Conservation (phyloP, 2,329 filamentous ascomycete species). For the Fusarium sp. region DNA sequence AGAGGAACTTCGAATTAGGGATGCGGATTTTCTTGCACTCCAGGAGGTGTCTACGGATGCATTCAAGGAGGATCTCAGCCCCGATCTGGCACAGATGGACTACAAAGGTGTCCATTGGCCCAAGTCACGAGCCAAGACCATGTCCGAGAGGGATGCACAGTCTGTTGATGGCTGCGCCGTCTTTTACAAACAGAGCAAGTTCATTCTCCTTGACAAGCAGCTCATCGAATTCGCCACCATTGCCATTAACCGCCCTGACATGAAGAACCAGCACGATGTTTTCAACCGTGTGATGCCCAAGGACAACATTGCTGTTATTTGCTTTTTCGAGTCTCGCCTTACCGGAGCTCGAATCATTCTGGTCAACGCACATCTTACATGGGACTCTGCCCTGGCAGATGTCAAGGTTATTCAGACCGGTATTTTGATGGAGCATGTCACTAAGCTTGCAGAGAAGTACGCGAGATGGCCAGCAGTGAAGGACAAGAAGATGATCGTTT, state of each 20-base stretch:
- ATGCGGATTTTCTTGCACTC: slow-evolving; percentile 91
- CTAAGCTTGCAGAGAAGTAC: slow-evolving; percentile 87
- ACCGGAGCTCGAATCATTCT: slow-evolving; percentile 94
- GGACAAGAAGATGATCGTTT: slow-evolving; percentile 77
- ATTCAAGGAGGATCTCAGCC: slow-evolving; percentile 91
- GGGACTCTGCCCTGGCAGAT: slow-evolving; percentile 91
- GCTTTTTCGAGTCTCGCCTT: slow-evolving; percentile 90
- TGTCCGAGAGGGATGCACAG: slow-evolving; percentile 89
- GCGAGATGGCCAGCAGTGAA: slow-evolving; percentile 82
- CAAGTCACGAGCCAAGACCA: slow-evolving; percentile 89
- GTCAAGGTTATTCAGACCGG: slow-evolving; percentile 98
- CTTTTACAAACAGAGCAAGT: slow-evolving; percentile 97
- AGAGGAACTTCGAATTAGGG: slow-evolving; percentile 80
- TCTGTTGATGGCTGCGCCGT: slow-evolving; percentile 96
- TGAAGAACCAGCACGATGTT: slow-evolving; percentile 97
- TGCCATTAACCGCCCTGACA: slow-evolving; percentile 94
- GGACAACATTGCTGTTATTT: slow-evolving; percentile 94
- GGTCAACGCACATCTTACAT: slow-evolving; percentile 93
- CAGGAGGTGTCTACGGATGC: slow-evolving; percentile 95
- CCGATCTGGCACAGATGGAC: slow-evolving; percentile 85
- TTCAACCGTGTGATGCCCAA: slow-evolving; percentile 99
- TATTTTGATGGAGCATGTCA: slow-evolving; percentile 92
- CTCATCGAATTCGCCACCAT: slow-evolving; percentile 91
- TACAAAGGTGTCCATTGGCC: slow-evolving; percentile 97
- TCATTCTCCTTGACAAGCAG: slow-evolving; percentile 92